Conservation (phyloP, 495 filamentous ascomycete genomes). For the Haplographium delicatum region DNA sequence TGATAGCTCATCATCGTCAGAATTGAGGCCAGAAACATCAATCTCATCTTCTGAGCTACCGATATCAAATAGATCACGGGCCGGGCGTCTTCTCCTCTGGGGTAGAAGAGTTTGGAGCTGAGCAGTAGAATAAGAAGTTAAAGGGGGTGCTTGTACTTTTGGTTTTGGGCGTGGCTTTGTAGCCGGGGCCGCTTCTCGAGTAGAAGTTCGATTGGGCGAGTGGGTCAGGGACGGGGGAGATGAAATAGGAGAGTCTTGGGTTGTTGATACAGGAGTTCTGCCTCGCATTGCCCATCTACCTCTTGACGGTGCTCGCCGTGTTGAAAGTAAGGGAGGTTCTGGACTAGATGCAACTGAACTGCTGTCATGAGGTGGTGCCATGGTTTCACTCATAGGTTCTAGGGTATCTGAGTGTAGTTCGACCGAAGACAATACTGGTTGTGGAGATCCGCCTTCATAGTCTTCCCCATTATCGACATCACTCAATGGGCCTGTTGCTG, state of each 20-base stretch:
- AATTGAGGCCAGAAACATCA: conserved; percentile 20
- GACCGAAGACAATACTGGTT: conserved; percentile 11
- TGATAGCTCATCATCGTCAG: conserved; percentile 34
- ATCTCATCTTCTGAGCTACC: conserved; percentile 28
- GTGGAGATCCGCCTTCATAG: neutral
- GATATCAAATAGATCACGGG: conserved; percentile 35
- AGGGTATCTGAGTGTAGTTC: conserved; percentile 22
- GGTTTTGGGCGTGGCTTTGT: conserved; percentile 21
- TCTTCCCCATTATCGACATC: conserved; percentile 12
- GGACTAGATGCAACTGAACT: conserved; percentile 26
- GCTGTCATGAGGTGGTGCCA: conserved; percentile 49
- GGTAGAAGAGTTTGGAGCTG: conserved; percentile 43
- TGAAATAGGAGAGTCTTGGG: conserved; percentile 24
- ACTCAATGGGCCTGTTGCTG: conserved; percentile 6
- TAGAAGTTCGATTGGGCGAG: conserved; percentile 33
- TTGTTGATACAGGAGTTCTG: conserved; percentile 18
- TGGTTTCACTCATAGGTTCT: conserved; percentile 41
- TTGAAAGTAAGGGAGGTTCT: neutral
- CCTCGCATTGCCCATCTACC: conserved; percentile 11
- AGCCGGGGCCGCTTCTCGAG: conserved; percentile 18
- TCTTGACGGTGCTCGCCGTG: conserved; percentile 1
- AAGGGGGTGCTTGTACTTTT: conserved; percentile 11
- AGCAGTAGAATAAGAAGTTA: conserved; percentile 34
- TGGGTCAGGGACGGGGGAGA: conserved; percentile 29
- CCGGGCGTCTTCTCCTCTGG: conserved; percentile 36